phyloP scores from a whole-genome alignment of 352 stramenopile genomes.

The Phytophthora ohioensis region DNA sequence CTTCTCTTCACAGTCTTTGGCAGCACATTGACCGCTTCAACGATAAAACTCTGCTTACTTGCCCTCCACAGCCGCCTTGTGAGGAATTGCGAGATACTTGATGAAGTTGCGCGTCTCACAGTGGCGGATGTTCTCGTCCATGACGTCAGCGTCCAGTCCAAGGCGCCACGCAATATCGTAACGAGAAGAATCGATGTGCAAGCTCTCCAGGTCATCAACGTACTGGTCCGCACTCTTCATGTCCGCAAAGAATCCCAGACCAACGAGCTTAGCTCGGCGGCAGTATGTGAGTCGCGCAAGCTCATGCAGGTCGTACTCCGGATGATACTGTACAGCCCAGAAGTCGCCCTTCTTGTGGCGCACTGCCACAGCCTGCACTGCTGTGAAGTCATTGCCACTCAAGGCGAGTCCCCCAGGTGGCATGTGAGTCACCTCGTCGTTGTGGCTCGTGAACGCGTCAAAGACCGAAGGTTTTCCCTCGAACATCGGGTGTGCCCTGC shows the following conservation, averaged over 20 bases:
- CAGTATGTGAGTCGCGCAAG: slow-evolving; percentile 80
- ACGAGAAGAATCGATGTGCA: slow-evolving; percentile 74
- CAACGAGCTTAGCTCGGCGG: slow-evolving; percentile 68
- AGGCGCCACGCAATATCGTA: slow-evolving; percentile 85
- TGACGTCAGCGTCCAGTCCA: slow-evolving; percentile 81
- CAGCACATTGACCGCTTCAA: too few species aligned
- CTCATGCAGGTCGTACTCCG: slow-evolving; percentile 87
- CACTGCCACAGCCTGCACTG: slow-evolving; percentile 78
- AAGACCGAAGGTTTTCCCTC: slow-evolving; percentile 85
- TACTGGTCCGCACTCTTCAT: slow-evolving; percentile 77
- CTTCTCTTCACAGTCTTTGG: neutral
- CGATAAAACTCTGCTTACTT: slow-evolving; percentile 28
- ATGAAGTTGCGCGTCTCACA: slow-evolving; percentile 89
- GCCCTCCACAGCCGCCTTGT: slow-evolving; percentile 61
- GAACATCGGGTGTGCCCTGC: slow-evolving; percentile 82
- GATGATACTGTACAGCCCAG: slow-evolving; percentile 88
- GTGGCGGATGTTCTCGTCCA: slow-evolving; percentile 80
- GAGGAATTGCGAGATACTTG: slow-evolving; percentile 82
- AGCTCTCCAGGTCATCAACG: slow-evolving; percentile 77
- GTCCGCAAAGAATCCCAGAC: slow-evolving; percentile 77
- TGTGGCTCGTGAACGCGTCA: slow-evolving; percentile 85
- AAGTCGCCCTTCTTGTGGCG: slow-evolving; percentile 84
- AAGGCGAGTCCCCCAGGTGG: slow-evolving; percentile 64
- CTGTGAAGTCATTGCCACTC: slow-evolving; percentile 73
- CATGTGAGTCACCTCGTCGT: slow-evolving; percentile 86